Conservation (phyloP, 495 filamentous ascomycete genomes). For the Aspergillus haitiensis region DNA sequence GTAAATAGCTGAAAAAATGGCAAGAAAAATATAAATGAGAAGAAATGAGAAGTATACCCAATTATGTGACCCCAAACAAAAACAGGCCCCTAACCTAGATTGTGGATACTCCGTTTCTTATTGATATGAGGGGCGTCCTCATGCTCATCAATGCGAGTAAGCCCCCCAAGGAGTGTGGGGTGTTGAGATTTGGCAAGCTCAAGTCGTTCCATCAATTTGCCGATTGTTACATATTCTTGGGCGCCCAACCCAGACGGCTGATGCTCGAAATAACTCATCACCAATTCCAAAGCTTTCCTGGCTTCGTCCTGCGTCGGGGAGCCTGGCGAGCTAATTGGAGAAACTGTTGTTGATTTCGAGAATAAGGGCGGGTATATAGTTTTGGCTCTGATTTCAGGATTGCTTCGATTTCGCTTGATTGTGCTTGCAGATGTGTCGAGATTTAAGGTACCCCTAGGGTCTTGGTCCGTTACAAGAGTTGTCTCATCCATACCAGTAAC, state of each 20-base stretch:
- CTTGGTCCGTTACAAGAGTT: conserved; percentile 57
- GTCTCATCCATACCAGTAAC: conserved; percentile 66
- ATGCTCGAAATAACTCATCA: conserved; percentile 81
- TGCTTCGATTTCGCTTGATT: conserved; percentile 48
- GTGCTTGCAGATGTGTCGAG: conserved; percentile 32
- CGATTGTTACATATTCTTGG: conserved; percentile 79
- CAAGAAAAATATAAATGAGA: background rate
- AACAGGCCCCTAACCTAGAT: conserved; percentile 29
- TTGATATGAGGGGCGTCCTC: conserved; percentile 38
- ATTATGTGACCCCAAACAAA: background rate
- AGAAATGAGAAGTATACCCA: background rate
- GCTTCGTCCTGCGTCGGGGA: conserved; percentile 91
- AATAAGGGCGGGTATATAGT: conserved; percentile 51
- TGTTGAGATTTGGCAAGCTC: conserved; percentile 62
- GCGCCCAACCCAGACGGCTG: conserved; percentile 67
- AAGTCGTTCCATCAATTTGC: conserved; percentile 87
- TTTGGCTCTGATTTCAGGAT: conserved; percentile 45
- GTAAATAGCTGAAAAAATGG: conserved; percentile 16
- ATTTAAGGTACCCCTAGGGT: conserved; percentile 18
- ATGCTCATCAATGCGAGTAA: conserved; percentile 63
- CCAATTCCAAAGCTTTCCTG: conserved; percentile 75
- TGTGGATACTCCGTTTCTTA: conserved; percentile 59
- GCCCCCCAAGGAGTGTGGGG: conserved; percentile 61
- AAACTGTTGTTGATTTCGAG: conserved; percentile 39
- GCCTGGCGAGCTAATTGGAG: conserved; percentile 43